These are phyloP conservation scores for Pseudogymnoascus verrucosus DNA, from an alignment of 2,329 filamentous ascomycete genomes.

Conservation along the genomic window DNA sequence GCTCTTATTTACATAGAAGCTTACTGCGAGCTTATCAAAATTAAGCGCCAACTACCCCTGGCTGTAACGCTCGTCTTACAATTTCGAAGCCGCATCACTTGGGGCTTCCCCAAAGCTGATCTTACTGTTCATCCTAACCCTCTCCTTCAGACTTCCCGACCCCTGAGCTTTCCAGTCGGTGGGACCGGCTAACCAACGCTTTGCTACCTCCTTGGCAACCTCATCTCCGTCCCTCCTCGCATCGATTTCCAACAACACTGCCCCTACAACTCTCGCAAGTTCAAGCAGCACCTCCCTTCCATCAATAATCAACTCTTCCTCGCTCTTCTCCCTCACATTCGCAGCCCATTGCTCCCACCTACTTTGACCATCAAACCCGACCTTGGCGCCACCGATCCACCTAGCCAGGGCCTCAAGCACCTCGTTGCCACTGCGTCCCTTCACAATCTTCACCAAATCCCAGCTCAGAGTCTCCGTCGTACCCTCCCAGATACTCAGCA, in stretches of 20 bases:
- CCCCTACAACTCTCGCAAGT: slow-evolving; percentile 27
- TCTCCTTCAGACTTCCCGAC: not conserved
- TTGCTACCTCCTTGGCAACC: slow-evolving; percentile 24
- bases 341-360: slow-evolving; percentile 15
- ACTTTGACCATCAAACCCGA: slow-evolving; percentile 3
- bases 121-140: not conserved
- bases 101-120: slow-evolving; percentile 1
- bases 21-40: not conserved
- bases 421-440: slow-evolving; percentile 30
- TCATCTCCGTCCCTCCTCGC: slow-evolving; percentile 27
- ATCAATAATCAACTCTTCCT: slow-evolving; percentile 26
- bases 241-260: slow-evolving; percentile 27
- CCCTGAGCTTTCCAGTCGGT: not conserved
- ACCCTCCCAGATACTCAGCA: slow-evolving; percentile 63
- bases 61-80: not conserved
- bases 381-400: slow-evolving; percentile 27
- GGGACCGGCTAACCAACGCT: slow-evolving; percentile 19
- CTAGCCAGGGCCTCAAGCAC: slow-evolving; percentile 35
- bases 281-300: slow-evolving; percentile 26
- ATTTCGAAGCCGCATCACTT: not conserved
- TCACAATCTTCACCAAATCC: slow-evolving; percentile 42
- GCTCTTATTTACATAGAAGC: not conserved
- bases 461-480: slow-evolving; percentile 62
- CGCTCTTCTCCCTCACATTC: slow-evolving; percentile 15
- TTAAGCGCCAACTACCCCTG: not conserved